These are phyloP conservation scores for Chloromonas sp. DNA, from an alignment of 163 green algal genomes.

Conservation along the genomic window DNA sequence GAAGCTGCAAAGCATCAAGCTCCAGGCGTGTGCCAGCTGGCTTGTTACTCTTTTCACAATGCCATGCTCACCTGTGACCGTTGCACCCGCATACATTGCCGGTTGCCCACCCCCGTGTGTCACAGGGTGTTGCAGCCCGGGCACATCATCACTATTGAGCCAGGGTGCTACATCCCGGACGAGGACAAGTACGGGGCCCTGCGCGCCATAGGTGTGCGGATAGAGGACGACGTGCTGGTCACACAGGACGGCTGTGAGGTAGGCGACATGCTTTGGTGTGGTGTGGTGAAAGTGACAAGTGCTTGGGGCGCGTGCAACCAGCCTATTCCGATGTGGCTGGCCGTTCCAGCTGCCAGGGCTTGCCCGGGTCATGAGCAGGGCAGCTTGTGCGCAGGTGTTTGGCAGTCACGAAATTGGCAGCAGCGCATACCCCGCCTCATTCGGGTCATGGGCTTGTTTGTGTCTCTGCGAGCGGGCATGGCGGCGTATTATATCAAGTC, in stretches of 20 bases:
- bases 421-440: no score
- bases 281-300: not conserved
- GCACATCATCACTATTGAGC: conserved; percentile 77
- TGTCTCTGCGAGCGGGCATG: no score
- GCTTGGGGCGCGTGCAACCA: not conserved
- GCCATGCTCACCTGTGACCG: no score
- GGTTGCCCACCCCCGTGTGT: not conserved
- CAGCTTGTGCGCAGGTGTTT: not conserved
- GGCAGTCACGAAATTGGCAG: not conserved
- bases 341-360: not conserved
- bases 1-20: no score
- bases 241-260: conserved; percentile 42
- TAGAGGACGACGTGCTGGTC: conserved; percentile 85
- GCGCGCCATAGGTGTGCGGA: conserved; percentile 67
- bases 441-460: no score
- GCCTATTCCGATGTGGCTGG: no score
- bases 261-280: not conserved
- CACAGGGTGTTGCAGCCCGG: conserved; percentile 50
- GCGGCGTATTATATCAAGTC: not conserved
- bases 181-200: conserved; percentile 47
- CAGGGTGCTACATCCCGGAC: conserved; percentile 81
- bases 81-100: no score
- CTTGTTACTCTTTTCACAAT: no score
- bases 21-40: no score
- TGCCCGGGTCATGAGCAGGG: not conserved